These are phyloP conservation scores for Phytophthora multivora DNA, from an alignment of 352 stramenopile species.

Conservation along the genomic window DNA sequence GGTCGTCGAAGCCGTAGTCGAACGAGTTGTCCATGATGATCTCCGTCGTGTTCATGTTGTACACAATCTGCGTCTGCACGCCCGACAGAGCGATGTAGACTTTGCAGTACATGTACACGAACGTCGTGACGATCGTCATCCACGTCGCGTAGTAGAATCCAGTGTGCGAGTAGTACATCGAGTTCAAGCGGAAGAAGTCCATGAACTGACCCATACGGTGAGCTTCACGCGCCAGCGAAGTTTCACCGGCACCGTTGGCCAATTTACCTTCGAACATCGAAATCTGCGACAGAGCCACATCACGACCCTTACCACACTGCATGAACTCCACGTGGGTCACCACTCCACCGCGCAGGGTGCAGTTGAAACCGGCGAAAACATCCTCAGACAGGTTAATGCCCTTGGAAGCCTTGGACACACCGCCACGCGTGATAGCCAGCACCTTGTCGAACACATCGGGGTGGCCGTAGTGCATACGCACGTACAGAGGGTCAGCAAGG, in stretches of 20 bases:
- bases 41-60: slow-evolving; percentile 74
- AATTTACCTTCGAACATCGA: slow-evolving; percentile 90
- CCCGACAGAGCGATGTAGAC: slow-evolving; percentile 79
- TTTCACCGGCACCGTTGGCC: slow-evolving; percentile 82
- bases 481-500: slow-evolving; percentile 70
- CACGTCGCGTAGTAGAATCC: slow-evolving; percentile 88
- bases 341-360: slow-evolving; percentile 72
- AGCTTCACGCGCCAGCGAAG: slow-evolving; percentile 74
- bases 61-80: slow-evolving; percentile 72
- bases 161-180: slow-evolving; percentile 89
- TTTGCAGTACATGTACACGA: slow-evolving; percentile 89
- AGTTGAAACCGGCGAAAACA: slow-evolving; percentile 87
- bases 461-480: slow-evolving; percentile 87
- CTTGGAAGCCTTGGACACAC: slow-evolving; percentile 82
- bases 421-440: slow-evolving; percentile 71
- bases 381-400: slow-evolving; percentile 88
- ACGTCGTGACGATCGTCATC: slow-evolving; percentile 90
- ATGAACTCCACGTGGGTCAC: slow-evolving; percentile 88
- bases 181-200: slow-evolving; percentile 88
- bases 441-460: slow-evolving; percentile 88
- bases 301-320: slow-evolving; percentile 86
- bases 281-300: slow-evolving; percentile 86
- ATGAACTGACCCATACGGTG: slow-evolving; percentile 88
- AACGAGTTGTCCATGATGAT: slow-evolving; percentile 70
- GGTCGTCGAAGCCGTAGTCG: slow-evolving; percentile 55